Evolutionary conservation across 148 eudicot species (phyloP), one percentile per base, ranked within the genome.

Genomic region (Hydrangea macrophylla): DNA sequence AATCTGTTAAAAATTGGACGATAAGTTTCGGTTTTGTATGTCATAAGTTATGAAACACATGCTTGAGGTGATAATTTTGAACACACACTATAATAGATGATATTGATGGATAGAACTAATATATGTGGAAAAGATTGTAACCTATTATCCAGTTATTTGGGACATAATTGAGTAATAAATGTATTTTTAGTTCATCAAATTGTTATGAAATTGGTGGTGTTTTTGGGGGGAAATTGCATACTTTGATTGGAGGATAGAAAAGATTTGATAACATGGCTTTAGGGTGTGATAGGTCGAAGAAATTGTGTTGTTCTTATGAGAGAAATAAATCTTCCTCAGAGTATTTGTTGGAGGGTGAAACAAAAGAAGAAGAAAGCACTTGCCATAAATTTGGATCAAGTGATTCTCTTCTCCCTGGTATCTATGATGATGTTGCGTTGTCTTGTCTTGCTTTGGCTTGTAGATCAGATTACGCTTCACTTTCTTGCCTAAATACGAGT

Each of bases 391-490:
- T 31, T 58, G 63, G 71, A 64, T 70, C 62, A 62, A 71, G 50
- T 66, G 76, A 75, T 64, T 67, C 69, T 68, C 67, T 80, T 61
- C 35, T 80, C 45, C 79, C 76, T 57, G 80, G 77, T 32, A 53
- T 80, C 7, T 58, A 72, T 32, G 79, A 76, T 60, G 83, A 80
- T 70, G 80, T 80, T 25, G 71, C 83, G 9, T 55, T 80, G 30
- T 59, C 57, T 39, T 73, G 80, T 57, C 80, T 80, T 54, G 80
- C 80, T 37, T 42, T 69, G 71, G 69, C 75, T 45, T 62, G 56
- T 66, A 69, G 77, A 72, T 72, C 80, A 6, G 83, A 80, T 70
- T 80, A 72, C 48, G 53, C 70, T 60, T 75, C 83, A 3, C 36
- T 79, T 3, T 67, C 79, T 23, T 64, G 79, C 74, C 39, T 79